These are phyloP conservation scores for Prunus dulcis DNA, from an alignment of 306 rosid genomes.

Conservation along the genomic window DNA sequence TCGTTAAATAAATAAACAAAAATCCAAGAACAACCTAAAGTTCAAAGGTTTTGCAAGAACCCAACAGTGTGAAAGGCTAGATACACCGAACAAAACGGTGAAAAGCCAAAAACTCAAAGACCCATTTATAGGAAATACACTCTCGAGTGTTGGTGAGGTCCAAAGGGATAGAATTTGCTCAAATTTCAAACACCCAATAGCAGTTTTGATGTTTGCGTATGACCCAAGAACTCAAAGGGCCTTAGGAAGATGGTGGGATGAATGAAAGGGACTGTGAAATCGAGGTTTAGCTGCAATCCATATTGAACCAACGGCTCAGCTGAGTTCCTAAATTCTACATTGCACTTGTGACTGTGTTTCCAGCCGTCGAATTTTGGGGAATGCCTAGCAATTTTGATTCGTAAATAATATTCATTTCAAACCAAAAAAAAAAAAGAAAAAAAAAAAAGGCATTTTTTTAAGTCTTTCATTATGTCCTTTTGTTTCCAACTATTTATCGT, in stretches of 20 bases:
- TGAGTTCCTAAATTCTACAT: conserved; percentile 13
- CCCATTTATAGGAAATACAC: conserved; percentile 4
- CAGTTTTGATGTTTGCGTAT: background rate
- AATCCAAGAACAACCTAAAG: background rate
- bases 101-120: conserved; percentile 3
- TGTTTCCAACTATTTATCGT: no score
- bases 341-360: background rate
- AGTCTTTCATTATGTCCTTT: background rate
- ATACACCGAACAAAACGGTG: background rate
- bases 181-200: background rate
- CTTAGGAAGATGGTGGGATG: background rate
- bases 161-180: background rate
- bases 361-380: conserved; percentile 20
- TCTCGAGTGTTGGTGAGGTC: background rate
- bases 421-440: no score
- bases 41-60: background rate
- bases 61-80: background rate
- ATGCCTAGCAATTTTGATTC: background rate
- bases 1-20: background rate
- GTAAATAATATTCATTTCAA: background rate
- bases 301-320: conserved; percentile 26
- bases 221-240: conserved; percentile 1
- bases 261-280: conserved; percentile 16
- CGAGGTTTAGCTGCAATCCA: conserved; percentile 13
- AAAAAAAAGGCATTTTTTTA: no score